Base-by-base conservation (phyloP, 257 asterid genomes). In the Voacanga thouarsii region DNA sequence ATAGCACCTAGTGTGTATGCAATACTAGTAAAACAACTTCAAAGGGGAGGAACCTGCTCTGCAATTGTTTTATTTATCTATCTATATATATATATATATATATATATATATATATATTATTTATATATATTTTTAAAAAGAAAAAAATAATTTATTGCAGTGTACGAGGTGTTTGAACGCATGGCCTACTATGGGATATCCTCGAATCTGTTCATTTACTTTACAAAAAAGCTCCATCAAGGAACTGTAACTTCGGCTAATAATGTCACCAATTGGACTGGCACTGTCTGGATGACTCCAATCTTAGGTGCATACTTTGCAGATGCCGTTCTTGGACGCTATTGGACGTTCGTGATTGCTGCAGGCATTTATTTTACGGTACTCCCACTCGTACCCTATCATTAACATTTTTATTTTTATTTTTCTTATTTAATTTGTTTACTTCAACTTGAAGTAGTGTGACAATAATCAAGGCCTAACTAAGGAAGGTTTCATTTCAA, bases 181-280 rank as follows among this genome's bases (percentile, higher is more conserved):
- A 91, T 94, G 97, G 97, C 98, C 6, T 94, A 86, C 60, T 91
- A 87, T 66, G 97, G 97, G 26, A 90, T 94, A 83, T 91, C 97
- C 3, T 81, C 97, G 30, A 94, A 92, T 50, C 80, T 94, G 15
- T 86, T 94, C 79, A 82, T 92, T 23, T 94, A 94, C 64, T 83
- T 94, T 56, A 92, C 95, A 50, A 86, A 75, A 33, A 89, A 85
- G 77, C 80, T 94, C 5, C 91, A 86, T 41, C 92, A 94, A 79
- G 90, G 91, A 45, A 92, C 97, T 0, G 97, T 92, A 1, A 78
- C 78, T 19, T 82, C 98, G 0, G 92, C 98, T 43, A 94, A 92
- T 57, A 88, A 91, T 63, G 96, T 94, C 7, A 94, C 97, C 7
- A 87, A 91, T 57, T 94, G 97, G 98, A 84, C 83, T 0, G 98